Percentiles rank a stretch among this genome's conserved stretches.
These are phyloP conservation scores for Escallonia herrerae DNA, from an alignment of 129 eudicot genomes.

Conservation along the genomic window DNA sequence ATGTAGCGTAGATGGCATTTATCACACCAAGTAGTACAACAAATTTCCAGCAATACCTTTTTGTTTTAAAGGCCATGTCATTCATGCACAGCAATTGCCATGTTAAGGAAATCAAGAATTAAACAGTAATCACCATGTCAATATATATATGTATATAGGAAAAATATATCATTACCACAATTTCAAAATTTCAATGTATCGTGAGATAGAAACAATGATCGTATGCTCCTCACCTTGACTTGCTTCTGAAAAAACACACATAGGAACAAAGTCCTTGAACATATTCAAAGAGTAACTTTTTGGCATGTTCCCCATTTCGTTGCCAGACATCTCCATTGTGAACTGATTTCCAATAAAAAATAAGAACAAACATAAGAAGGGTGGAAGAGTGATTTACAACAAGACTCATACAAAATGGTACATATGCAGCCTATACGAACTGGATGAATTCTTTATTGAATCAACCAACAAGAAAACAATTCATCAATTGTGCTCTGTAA, in stretches of 20 bases:
- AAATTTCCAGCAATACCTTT: no score
- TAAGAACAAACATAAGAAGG: background rate
- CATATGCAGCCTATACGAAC: no score
- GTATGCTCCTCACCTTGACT: conserved; percentile 41
- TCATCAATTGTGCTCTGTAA: no score
- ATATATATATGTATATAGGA: no score
- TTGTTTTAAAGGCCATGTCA: no score
- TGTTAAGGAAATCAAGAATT: background rate
- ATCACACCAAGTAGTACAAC: no score
- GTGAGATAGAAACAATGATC: background rate
- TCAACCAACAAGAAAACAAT: no score
- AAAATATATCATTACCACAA: no score
- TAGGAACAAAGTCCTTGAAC: conserved; percentile 86
- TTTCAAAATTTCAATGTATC: background rate
- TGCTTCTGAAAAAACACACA: conserved; percentile 68
- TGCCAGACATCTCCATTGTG: conserved; percentile 76
- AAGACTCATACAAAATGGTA: no score
- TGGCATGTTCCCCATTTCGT: conserved; percentile 49
- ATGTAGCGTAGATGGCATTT: no score
- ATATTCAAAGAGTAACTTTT: conserved; percentile 72
- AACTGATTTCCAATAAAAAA: conserved; percentile 33
- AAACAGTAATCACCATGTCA: background rate
- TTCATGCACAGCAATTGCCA: no score
- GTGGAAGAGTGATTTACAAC: background rate
- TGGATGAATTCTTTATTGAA: no score